Conservation (phyloP, 345 rosid species). For the Linum trigynum region DNA sequence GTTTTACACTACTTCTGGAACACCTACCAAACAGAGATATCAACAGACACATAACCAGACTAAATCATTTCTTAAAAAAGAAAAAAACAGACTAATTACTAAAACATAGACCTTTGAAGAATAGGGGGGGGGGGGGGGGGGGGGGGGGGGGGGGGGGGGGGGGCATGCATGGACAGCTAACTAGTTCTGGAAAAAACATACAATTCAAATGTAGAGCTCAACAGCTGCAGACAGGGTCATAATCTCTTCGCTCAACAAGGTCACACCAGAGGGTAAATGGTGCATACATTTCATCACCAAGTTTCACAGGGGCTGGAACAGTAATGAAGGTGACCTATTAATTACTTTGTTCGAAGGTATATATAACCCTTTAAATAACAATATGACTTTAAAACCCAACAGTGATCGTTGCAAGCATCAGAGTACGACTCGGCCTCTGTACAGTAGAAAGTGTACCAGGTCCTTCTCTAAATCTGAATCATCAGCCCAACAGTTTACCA, state of each 20-base stretch:
- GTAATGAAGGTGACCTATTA: not conserved
- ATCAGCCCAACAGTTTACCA: not conserved
- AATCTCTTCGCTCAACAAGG: not conserved
- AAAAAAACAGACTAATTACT: constrained; percentile 9
- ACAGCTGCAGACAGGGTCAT: not conserved
- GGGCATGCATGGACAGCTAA: constrained; percentile 1
- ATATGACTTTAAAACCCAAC: not conserved
- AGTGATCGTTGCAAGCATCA: constrained; percentile 7
- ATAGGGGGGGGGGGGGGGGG: no score
- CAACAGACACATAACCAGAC: constrained; percentile 8
- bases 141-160: no score
- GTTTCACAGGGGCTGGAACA: not conserved
- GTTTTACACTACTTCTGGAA: constrained; percentile 15
- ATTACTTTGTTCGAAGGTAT: not conserved
- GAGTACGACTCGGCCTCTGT: constrained; percentile 5
- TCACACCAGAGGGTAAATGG: not conserved
- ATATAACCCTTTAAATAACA: constrained; percentile 5
- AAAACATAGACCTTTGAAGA: constrained; percentile 1
- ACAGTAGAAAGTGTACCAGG: constrained; percentile 6
- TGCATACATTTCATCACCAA: not conserved
- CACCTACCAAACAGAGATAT: constrained; percentile 11
- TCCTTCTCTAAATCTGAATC: constrained; percentile 9
- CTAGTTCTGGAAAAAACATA: not conserved
- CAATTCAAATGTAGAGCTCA: not conserved
- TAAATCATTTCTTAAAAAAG: constrained; percentile 7